These are phyloP conservation scores for Rhododendron henanense DNA, from an alignment of 148 eudicot species.

Conservation along the genomic window DNA sequence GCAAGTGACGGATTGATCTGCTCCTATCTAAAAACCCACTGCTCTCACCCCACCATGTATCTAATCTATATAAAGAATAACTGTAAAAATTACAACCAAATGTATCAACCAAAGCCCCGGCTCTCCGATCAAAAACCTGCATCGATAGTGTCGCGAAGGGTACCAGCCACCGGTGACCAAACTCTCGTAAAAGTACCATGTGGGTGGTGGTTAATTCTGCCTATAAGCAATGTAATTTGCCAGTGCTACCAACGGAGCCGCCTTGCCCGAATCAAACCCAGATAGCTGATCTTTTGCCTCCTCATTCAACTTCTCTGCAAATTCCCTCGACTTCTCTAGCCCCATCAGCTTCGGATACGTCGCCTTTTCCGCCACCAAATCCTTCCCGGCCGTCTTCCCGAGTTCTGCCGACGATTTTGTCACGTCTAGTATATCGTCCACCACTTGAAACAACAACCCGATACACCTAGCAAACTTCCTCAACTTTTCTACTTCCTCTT, in stretches of 20 bases:
- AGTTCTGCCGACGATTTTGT: slow-evolving; percentile 35
- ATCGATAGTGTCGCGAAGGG: neutral
- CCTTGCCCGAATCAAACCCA: slow-evolving; percentile 25
- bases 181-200: neutral
- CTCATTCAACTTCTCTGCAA: slow-evolving; percentile 29
- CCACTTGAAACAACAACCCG: slow-evolving; percentile 44
- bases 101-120: neutral
- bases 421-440: slow-evolving; percentile 39
- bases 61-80: neutral
- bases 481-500: slow-evolving; percentile 28
- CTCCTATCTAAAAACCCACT: neutral
- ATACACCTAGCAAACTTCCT: slow-evolving; percentile 35
- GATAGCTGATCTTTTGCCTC: slow-evolving; percentile 32
- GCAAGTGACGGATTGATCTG: neutral
- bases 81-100: neutral
- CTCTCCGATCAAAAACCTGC: neutral
- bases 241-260: slow-evolving; percentile 36
- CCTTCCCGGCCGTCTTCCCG: slow-evolving; percentile 44
- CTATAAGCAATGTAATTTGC: slow-evolving; percentile 40
- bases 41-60: neutral
- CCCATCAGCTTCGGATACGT: slow-evolving; percentile 40
- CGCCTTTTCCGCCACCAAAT: slow-evolving; percentile 28
- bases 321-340: slow-evolving; percentile 29
- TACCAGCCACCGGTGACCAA: neutral
- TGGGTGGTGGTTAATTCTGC: slow-evolving; percentile 21